Conservation (phyloP, 1,284 basidiomycete species). For the Pseudozyma pruni region DNA sequence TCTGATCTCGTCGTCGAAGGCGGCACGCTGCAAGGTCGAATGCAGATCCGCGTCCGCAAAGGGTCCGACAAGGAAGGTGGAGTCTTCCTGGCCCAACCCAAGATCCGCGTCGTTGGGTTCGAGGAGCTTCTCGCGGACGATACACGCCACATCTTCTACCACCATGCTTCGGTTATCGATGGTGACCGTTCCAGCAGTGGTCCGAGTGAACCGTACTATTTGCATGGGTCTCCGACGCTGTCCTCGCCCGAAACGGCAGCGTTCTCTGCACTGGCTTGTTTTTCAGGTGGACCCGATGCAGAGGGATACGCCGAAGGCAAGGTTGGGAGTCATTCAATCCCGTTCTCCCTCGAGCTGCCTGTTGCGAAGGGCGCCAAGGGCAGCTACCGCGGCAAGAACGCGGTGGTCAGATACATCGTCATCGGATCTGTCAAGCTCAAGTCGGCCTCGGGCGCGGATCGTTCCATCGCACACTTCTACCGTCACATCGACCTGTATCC, state of each 20-base stretch:
- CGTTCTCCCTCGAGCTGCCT: constrained; percentile 82
- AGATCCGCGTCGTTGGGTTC: constrained; percentile 86
- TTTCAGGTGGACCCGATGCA: constrained; percentile 71
- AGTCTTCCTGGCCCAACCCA: constrained; percentile 80
- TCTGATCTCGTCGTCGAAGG: constrained; percentile 84
- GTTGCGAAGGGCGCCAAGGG: constrained; percentile 80
- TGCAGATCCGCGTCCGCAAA: constrained; percentile 78
- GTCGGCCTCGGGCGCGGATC: constrained; percentile 71
- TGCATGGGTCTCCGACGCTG: constrained; percentile 59
- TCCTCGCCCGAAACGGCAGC: constrained; percentile 69
- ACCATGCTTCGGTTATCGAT: constrained; percentile 76
- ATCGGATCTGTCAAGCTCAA: constrained; percentile 86
- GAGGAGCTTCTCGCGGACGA: constrained; percentile 77
- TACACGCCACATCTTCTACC: constrained; percentile 85
- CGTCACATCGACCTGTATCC: constrained; percentile 86
- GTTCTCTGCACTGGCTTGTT: constrained; percentile 71
- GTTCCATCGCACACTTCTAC: constrained; percentile 92
- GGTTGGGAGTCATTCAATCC: constrained; percentile 77
- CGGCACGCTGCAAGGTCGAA: constrained; percentile 77
- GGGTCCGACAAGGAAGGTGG: constrained; percentile 71
- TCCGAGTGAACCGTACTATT: constrained; percentile 61
- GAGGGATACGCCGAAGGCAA: constrained; percentile 76
- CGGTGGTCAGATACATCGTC: constrained; percentile 82
- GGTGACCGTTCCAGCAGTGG: constrained; percentile 56
- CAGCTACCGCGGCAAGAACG: constrained; percentile 73